A percentile compares a stretch with the other conserved stretches of the same genome.
Conservation (phyloP, 2,329 filamentous ascomycete genomes). For the Davidsoniella eucalypti region DNA sequence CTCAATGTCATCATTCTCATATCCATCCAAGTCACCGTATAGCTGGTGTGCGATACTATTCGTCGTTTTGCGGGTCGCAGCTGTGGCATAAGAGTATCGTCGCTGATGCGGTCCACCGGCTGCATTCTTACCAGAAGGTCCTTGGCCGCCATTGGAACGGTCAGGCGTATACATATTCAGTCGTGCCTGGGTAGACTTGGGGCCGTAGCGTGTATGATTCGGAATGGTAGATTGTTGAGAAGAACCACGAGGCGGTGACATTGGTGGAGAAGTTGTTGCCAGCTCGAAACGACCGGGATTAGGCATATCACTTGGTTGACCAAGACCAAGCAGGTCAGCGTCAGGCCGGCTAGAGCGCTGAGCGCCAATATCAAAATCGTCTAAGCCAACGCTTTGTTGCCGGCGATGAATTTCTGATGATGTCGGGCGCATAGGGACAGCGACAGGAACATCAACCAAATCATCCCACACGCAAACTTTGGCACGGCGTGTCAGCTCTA, state of each 20-base stretch:
- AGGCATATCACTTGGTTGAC: slow-evolving; percentile 47
- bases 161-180: slow-evolving; percentile 30
- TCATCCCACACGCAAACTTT: slow-evolving; percentile 98
- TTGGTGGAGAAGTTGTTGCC: slow-evolving; percentile 24
- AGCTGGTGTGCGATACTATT: slow-evolving; percentile 37
- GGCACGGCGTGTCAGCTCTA: slow-evolving; percentile 79
- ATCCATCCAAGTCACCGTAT: slow-evolving; percentile 38
- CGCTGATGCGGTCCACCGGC: slow-evolving; percentile 21
- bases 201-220: slow-evolving; percentile 15
- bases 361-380: slow-evolving; percentile 78
- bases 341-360: slow-evolving; percentile 22
- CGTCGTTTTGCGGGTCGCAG: slow-evolving; percentile 30
- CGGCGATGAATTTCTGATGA: slow-evolving; percentile 70
- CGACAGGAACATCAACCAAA: slow-evolving; percentile 85
- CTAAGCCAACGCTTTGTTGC: slow-evolving; percentile 30
- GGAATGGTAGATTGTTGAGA: slow-evolving; percentile 1
- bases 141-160: slow-evolving; percentile 16
- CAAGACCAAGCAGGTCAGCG: slow-evolving; percentile 56
- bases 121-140: not conserved
- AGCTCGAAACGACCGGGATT: slow-evolving; percentile 64
- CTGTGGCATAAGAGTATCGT: slow-evolving; percentile 36
- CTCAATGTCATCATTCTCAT: slow-evolving; percentile 62
- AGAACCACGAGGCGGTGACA: slow-evolving; percentile 2
- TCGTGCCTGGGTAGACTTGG: slow-evolving; percentile 24
- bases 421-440: slow-evolving; percentile 72